Conservation (phyloP, 371 early-diverging fungal species). For the Mortierella sp. region DNA sequence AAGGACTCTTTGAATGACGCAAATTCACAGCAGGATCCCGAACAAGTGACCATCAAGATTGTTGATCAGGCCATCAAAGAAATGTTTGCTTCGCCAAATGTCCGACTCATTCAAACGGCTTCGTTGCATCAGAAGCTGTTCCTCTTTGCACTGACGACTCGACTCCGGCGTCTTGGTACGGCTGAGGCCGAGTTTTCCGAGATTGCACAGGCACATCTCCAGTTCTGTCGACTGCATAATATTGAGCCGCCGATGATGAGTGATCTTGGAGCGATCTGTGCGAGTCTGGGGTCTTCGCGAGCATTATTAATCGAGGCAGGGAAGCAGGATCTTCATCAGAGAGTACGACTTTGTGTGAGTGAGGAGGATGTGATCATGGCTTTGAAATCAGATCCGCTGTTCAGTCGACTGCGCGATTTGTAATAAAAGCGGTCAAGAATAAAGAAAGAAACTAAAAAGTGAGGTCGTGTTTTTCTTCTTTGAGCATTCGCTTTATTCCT, state of each 20-base stretch:
- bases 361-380: constrained; percentile 85
- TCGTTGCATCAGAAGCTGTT: constrained; percentile 89
- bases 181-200: constrained; percentile 83
- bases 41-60: constrained; percentile 78
- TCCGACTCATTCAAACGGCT: constrained; percentile 76
- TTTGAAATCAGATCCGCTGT: constrained; percentile 69
- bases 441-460: no score
- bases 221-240: constrained; percentile 74
- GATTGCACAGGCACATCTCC: constrained; percentile 65
- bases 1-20: constrained; percentile 13
- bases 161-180: constrained; percentile 72
- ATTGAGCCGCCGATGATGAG: constrained; percentile 71
- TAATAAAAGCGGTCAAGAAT: no score
- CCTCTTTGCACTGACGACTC: constrained; percentile 74
- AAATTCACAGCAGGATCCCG: constrained; percentile 21
- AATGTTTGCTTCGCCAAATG: constrained; percentile 82
- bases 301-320: constrained; percentile 76
- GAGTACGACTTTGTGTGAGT: constrained; percentile 73
- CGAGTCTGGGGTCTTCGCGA: constrained; percentile 73
- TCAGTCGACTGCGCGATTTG: constrained; percentile 57
- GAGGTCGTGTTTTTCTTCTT: no score
- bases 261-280: constrained; percentile 72
- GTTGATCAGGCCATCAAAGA: constrained; percentile 86
- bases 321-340: constrained; percentile 75
- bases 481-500: no score